Evolutionary conservation across 306 rosid genomes (phyloP).

Genomic region (Cajanus cajan): DNA sequence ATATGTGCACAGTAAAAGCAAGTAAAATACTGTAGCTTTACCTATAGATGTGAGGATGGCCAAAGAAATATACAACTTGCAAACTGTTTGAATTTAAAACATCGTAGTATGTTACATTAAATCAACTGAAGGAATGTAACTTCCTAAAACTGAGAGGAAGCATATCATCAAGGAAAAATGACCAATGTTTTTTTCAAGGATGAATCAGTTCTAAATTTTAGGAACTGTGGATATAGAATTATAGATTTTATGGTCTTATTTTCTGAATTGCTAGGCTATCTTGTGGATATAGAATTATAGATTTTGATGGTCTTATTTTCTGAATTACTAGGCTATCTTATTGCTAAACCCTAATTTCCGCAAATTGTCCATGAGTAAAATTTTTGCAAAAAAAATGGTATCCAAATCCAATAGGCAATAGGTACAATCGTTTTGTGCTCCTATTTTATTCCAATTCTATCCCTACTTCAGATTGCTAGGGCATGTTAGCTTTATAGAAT

Average conservation of each 20-base stretch:
- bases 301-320: neutral
- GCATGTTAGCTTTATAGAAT: neutral
- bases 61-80: neutral
- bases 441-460: neutral
- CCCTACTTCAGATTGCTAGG: neutral
- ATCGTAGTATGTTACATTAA: neutral
- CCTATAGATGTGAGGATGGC: neutral
- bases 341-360: neutral
- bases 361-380: neutral
- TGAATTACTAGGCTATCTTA: neutral
- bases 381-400: neutral
- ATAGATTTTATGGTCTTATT: neutral
- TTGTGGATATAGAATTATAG: neutral
- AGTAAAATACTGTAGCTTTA: neutral
- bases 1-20: neutral
- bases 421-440: neutral
- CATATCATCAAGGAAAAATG: neutral
- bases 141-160: neutral
- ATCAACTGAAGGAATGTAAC: slow-evolving; percentile 10
- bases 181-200: neutral
- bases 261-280: neutral
- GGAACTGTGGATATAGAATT: neutral
- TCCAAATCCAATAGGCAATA: neutral
- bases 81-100: slow-evolving; percentile 1
- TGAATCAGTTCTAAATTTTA: neutral